Base-by-base conservation (phyloP, 768 basidiomycete genomes). In the Panellus pusillus region DNA sequence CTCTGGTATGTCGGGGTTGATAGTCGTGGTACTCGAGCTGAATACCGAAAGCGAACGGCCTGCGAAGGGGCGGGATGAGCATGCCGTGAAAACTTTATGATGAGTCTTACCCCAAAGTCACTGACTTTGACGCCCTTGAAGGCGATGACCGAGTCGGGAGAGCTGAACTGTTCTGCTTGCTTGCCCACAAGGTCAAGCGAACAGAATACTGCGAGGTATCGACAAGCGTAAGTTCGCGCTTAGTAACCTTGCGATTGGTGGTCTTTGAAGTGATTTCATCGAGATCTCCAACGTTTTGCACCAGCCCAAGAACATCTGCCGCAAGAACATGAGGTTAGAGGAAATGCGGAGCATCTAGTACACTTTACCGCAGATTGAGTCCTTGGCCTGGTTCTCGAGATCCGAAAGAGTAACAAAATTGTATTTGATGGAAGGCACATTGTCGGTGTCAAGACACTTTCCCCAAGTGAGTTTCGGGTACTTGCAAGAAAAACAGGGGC, bases 81-180 rank as follows among this genome's bases (percentile, higher is more conserved):
- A 55, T 9, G 43, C 27, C 6, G 24, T 44, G 20, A 43, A 41
- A 40, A 6, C 24, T 24, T 24, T 24, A 3, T 6, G 24, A 6
- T 24, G 11, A 27, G 28, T 28, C 73, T 45, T 61, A 83, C 93
- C 93, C 87, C 86, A 68, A 88, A 99, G 60, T 98, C 96, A 24
- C 92, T 87, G 37, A 98, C 91, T 68, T 88, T 92, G 59, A 93
- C 91, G 19, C 91, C 89, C 71, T 95, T 97, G 80, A 95, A 91
- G 4, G 96, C 96, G 59, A 95, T 79, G 28, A 98, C 85, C 9
- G 91, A 76, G 11, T 78, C 74, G 17, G 74, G 72, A 6, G 77
- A 72, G n/a, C 70, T 68, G 67, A 84, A 98, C 37, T 80, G 79
- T 67, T 98, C 93, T 0, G 96, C 96, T 68, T 92, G 89, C 68